Conservation (phyloP, 768 basidiomycete genomes). For the Tricholoma saponaceum region DNA sequence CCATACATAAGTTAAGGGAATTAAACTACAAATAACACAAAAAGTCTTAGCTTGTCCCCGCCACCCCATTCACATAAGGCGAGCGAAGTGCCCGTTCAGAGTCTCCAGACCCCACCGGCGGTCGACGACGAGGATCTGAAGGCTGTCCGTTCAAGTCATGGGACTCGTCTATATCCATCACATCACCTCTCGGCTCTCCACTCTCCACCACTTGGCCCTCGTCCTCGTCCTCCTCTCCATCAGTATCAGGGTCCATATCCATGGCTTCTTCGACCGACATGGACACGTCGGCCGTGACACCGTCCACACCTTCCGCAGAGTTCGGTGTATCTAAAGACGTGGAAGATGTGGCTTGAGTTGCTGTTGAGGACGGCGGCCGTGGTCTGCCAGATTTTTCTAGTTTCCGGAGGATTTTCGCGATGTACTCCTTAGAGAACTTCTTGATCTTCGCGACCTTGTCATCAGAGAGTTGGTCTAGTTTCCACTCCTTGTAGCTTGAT, state of each 20-base stretch:
- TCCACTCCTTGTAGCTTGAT: slow-evolving; percentile 65
- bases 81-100: not conserved
- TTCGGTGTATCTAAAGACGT: slow-evolving; percentile 38
- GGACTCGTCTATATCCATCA: slow-evolving; percentile 2
- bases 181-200: not conserved
- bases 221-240: slow-evolving; percentile 7
- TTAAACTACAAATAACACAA: slow-evolving; percentile 5
- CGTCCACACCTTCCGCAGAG: slow-evolving; percentile 32
- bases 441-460: slow-evolving; percentile 90
- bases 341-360: slow-evolving; percentile 31
- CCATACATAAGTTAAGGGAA: not conserved
- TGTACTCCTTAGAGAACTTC: slow-evolving; percentile 89
- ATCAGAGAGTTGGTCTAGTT: slow-evolving; percentile 73
- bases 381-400: slow-evolving; percentile 47
- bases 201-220: not conserved
- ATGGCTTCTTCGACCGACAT: slow-evolving; percentile 31
- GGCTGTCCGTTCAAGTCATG: not conserved
- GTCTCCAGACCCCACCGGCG: not conserved
- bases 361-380: slow-evolving; percentile 21
- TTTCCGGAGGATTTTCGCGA: slow-evolving; percentile 72
- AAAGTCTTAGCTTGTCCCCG: not conserved
- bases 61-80: not conserved
- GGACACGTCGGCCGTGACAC: slow-evolving; percentile 24
- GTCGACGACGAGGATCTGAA: slow-evolving; percentile 14
- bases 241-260: slow-evolving; percentile 23